A percentile compares a stretch with the other conserved stretches of the same genome.
These are phyloP conservation scores for Claviceps maximensis DNA, from an alignment of 2,329 filamentous ascomycete genomes.

Conservation along the genomic window DNA sequence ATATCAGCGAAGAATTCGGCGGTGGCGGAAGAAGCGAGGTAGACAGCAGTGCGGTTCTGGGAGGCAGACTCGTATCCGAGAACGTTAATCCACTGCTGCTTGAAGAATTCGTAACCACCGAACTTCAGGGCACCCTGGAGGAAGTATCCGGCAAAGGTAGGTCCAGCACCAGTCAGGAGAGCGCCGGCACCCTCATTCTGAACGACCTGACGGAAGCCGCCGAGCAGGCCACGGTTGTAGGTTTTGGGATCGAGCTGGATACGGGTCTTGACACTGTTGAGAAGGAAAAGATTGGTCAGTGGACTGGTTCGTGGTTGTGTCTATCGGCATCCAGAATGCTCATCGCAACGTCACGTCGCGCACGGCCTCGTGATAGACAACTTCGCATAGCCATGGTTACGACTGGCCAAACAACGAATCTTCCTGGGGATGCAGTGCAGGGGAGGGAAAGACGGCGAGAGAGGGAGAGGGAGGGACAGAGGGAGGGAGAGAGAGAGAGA, in stretches of 20 bases:
- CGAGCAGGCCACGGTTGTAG: conserved; percentile 80
- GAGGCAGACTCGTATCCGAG: conserved; percentile 66
- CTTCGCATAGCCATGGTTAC: background rate
- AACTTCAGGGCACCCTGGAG: conserved; percentile 90
- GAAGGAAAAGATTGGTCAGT: background rate
- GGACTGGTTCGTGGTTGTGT: background rate
- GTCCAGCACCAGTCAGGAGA: conserved; percentile 73
- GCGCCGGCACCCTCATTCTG: conserved; percentile 73
- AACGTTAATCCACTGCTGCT: conserved; percentile 74
- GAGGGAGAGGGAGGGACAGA: too few species aligned
- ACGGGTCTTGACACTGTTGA: conserved; percentile 74
- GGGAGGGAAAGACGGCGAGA: too few species aligned
- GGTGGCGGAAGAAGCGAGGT: conserved; percentile 55
- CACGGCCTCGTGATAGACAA: background rate
- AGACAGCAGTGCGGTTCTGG: conserved; percentile 70
- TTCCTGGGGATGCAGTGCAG: background rate
- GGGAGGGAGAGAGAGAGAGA: too few species aligned
- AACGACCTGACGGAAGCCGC: conserved; percentile 77
- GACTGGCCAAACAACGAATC: background rate
- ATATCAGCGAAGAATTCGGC: conserved; percentile 64
- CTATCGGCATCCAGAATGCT: background rate
- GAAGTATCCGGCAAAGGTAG: conserved; percentile 84
- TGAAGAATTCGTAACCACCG: conserved; percentile 93
- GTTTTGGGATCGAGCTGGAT: conserved; percentile 84
- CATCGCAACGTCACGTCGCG: background rate